Conservation (phyloP, 2,329 filamentous ascomycete species). For the Biscogniauxia mediterranea region DNA sequence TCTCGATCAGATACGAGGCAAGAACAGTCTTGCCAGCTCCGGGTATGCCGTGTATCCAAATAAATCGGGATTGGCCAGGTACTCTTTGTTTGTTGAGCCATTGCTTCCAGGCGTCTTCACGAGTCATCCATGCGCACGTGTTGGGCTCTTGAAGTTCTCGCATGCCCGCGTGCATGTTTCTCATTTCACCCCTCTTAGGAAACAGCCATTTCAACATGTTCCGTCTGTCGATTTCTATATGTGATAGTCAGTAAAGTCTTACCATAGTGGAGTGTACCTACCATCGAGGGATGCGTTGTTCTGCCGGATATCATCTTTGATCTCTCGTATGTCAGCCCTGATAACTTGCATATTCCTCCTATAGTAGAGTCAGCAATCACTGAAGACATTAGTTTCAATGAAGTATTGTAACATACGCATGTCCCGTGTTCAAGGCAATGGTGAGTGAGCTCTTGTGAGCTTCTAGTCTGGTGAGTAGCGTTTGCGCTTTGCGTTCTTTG, state of each 20-base stretch:
- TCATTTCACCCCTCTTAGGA: neutral
- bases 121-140: conserved; percentile 13
- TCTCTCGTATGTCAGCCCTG: neutral
- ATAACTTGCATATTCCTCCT: neutral
- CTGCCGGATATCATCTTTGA: neutral
- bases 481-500: neutral
- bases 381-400: neutral
- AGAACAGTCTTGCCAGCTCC: conserved; percentile 32
- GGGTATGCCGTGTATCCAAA: conserved; percentile 22
- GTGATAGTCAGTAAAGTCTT: neutral
- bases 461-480: conserved; percentile 2
- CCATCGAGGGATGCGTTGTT: neutral
- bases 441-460: conserved; percentile 2
- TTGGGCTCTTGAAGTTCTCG: conserved; percentile 5
- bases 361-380: neutral
- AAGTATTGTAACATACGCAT: conserved; percentile 1
- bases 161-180: conserved; percentile 7
- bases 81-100: conserved; percentile 2
- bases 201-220: conserved; percentile 1
- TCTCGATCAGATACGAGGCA: conserved; percentile 29
- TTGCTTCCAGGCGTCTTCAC: conserved; percentile 1
- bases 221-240: neutral
- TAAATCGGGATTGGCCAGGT: neutral
- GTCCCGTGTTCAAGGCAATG: neutral
- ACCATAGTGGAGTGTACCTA: neutral